Base-by-base conservation (phyloP, 306 rosid genomes). In the Fragaria ananassa region DNA sequence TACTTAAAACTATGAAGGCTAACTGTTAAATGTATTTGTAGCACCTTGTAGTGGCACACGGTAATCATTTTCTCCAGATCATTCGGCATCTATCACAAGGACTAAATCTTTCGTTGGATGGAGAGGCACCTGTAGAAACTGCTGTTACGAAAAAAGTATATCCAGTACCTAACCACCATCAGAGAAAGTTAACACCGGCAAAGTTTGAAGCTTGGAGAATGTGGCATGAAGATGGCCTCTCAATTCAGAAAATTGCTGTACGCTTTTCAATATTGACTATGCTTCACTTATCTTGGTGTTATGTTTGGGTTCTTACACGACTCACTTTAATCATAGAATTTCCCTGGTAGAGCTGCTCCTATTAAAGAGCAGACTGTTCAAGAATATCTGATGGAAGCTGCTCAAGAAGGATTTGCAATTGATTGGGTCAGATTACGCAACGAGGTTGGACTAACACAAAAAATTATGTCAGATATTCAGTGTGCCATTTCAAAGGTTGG, bases 171-270 rank as follows among this genome's bases (percentile, higher is more conserved):
- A 84, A 35, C 80, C 85, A 35, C 79, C 85, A 41, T 74, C 81
- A 74, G 45, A 78, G 58, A 71, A 90, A 83, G 76, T 74, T 93
- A 78, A 31, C 82, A 8, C 86, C 92, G 0, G 93, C 97, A 56
- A 93, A 88, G 87, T 73, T 77, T 66, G 96, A 89, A 49, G 92
- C 97, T 54, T 93, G 97, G 97, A 91, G 80, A 87, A 87, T 86
- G 96, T 93, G 96, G 96, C 92, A 87, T 44, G 85, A 91, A 71
- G 93, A 93, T 50, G 90, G 96, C 56, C 79, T 85, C 76, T 88
- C 93, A 66, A 72, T 91, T 75, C 81, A 80, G 81, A 85, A 75
- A 81, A 81, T 93, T 81, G 97, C 97, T 66, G 98, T 93, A 87
- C 63, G 97, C 75, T 74, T 70, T 70, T 25, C 74, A 1, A 44